Evolutionary conservation across 2,329 filamentous ascomycete genomes (phyloP).

Genomic region (Calonectria montana): DNA sequence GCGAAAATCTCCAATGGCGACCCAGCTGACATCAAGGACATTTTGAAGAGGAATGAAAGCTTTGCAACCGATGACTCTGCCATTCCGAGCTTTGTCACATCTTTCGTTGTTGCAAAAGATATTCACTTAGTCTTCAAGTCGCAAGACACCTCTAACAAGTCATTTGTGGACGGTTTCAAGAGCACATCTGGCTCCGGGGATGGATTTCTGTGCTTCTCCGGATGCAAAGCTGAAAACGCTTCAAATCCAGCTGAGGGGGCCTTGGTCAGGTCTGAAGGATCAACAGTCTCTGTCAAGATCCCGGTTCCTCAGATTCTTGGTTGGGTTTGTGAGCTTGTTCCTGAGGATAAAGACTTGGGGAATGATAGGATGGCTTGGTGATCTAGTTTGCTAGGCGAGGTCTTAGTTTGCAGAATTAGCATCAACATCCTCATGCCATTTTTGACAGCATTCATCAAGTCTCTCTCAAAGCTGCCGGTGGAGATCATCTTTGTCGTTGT

Average conservation of each 20-base stretch:
- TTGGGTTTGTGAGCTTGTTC: background rate
- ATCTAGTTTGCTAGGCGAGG: no score
- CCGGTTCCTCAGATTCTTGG: background rate
- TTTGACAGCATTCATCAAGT: no score
- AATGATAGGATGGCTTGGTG: no score
- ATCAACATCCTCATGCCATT: no score
- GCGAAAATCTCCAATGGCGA: background rate
- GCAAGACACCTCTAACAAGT: background rate
- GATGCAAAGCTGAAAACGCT: background rate
- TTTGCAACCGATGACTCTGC: background rate
- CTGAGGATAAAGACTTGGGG: no score
- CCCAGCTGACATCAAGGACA: background rate
- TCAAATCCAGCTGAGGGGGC: no score
- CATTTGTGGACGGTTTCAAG: background rate
- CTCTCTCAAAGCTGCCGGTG: no score
- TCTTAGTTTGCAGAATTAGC: no score
- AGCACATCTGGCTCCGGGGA: background rate
- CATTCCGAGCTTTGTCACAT: background rate
- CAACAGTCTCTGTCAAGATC: background rate
- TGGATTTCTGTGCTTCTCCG: constrained; percentile 4
- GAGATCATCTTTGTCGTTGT: no score
- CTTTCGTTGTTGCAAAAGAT: constrained; percentile 3
- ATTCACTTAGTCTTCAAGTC: background rate
- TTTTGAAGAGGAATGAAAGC: background rate
- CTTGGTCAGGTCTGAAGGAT: background rate